Conservation (phyloP, 1,139 yeast species). For the Pneumocystis jirovecii region DNA sequence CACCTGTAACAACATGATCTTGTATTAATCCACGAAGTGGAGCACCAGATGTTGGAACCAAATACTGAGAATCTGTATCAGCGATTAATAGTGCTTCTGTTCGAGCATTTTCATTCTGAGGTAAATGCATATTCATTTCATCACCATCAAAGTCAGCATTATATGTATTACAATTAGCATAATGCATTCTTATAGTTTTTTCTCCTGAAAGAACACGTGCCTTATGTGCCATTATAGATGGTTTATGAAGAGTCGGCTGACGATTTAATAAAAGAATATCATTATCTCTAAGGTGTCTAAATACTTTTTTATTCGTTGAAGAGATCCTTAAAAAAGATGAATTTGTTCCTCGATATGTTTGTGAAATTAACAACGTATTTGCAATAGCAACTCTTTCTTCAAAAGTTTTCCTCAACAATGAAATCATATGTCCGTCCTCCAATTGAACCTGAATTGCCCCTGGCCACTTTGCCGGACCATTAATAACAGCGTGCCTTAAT, state of each 20-base stretch:
- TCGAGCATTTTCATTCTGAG: conserved; percentile 93
- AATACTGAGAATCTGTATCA: conserved; percentile 89
- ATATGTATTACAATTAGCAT: conserved; percentile 97
- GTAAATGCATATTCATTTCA: conserved; percentile 99
- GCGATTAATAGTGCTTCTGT: conserved; percentile 94
- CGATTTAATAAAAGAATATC: conserved; percentile 97
- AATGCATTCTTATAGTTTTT: conserved; percentile 88
- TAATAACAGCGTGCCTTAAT: conserved; percentile 84
- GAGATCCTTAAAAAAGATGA: conserved; percentile 26
- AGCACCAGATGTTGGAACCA: conserved; percentile 95
- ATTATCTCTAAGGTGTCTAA: conserved; percentile 81
- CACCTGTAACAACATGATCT: conserved; percentile 98
- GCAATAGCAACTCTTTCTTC: conserved; percentile 97
- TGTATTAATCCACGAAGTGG: conserved; percentile 98
- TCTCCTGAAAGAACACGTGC: conserved; percentile 95
- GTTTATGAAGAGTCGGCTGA: conserved; percentile 97
- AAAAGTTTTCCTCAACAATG: conserved; percentile 71
- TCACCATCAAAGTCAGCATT: conserved; percentile 99
- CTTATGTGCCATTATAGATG: conserved; percentile 99
- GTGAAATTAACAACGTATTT: conserved; percentile 82
- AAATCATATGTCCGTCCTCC: conserved; percentile 81
- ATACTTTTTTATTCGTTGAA: conserved; percentile 69
- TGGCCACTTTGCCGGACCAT: conserved; percentile 97
- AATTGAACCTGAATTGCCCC: conserved; percentile 95
- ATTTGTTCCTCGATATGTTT: conserved; percentile 26